These are phyloP conservation scores for Pilaira anomala DNA, from an alignment of 192 early-diverging fungal genomes.

Conservation along the genomic window DNA sequence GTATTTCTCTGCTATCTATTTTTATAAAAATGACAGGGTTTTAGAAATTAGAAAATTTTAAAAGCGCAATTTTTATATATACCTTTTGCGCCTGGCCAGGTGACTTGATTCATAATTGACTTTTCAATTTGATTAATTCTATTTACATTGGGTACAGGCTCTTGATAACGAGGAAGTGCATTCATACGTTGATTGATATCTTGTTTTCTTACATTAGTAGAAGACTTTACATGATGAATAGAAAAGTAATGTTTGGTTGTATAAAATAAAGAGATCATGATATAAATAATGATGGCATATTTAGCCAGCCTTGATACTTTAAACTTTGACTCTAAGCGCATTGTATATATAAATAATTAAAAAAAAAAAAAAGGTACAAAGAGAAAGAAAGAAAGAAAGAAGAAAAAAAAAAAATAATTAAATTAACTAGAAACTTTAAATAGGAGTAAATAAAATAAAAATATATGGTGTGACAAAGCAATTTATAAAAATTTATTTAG, in stretches of 20 bases:
- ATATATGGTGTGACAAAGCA: no score
- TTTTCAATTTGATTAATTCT: conserved; percentile 8
- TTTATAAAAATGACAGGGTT: not conserved
- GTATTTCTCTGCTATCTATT: not conserved
- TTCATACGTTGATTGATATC: not conserved
- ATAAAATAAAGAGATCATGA: conserved; percentile 21
- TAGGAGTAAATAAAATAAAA: not conserved
- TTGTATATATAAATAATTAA: not conserved
- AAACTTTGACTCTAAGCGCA: conserved; percentile 17
- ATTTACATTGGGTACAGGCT: not conserved
- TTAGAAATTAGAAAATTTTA: not conserved
- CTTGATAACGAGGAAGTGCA: not conserved
- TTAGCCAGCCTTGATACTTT: conserved; percentile 11
- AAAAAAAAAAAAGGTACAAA: not conserved
- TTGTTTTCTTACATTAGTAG: not conserved
- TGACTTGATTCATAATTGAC: not conserved
- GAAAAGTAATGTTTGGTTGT: conserved; percentile 38
- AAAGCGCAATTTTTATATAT: not conserved
- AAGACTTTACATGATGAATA: conserved; percentile 11
- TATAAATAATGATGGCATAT: conserved; percentile 16
- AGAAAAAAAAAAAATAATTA: not conserved
- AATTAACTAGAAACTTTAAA: not conserved
- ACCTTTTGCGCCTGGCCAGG: conserved; percentile 13
- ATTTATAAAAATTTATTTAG: conserved; percentile 1
- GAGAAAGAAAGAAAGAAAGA: not conserved